These are phyloP conservation scores for Cladophialophora psammophila DNA, from an alignment of 2,329 filamentous ascomycete species.

Conservation along the genomic window DNA sequence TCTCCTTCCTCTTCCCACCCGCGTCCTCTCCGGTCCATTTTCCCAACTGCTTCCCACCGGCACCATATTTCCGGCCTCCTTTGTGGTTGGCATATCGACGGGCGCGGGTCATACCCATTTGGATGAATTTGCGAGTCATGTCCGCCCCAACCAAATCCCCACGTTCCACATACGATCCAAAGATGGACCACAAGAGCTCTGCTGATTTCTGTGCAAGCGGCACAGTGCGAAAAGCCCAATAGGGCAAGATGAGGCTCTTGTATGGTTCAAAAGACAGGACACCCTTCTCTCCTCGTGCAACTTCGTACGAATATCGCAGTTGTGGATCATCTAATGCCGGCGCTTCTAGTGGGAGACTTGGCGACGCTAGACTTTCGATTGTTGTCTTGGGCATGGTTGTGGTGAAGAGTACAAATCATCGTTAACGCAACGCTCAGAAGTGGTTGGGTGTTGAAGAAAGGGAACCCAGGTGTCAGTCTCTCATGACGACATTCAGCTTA, in stretches of 20 bases:
- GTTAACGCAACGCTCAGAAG: neutral
- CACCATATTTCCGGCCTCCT: conserved; percentile 64
- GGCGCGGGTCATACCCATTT: conserved; percentile 71
- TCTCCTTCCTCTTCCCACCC: conserved; percentile 45
- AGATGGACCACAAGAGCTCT: conserved; percentile 57
- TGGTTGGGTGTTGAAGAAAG: neutral
- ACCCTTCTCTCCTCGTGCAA: conserved; percentile 67
- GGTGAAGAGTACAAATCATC: neutral
- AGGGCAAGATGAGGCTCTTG: conserved; percentile 65
- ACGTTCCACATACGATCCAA: conserved; percentile 59
- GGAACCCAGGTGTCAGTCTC: neutral
- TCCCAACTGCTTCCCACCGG: conserved; percentile 43
- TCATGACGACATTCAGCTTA: conserved; percentile 9
- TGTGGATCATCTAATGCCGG: conserved; percentile 36
- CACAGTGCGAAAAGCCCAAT: conserved; percentile 66
- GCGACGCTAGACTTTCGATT: conserved; percentile 27
- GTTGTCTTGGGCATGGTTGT: conserved; percentile 32
- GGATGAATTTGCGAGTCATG: conserved; percentile 69
- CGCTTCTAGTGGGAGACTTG: conserved; percentile 33
- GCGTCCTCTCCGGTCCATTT: conserved; percentile 49
- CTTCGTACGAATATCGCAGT: conserved; percentile 55
- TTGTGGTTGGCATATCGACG: conserved; percentile 65
- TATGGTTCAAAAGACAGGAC: conserved; percentile 70
- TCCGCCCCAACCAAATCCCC: conserved; percentile 70
- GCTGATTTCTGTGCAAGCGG: conserved; percentile 61